A percentile compares a stretch with the other conserved stretches of the same genome.
These are phyloP conservation scores for Nectriaceae sp. DNA, from an alignment of 2,329 filamentous ascomycete species.

Conservation along the genomic window DNA sequence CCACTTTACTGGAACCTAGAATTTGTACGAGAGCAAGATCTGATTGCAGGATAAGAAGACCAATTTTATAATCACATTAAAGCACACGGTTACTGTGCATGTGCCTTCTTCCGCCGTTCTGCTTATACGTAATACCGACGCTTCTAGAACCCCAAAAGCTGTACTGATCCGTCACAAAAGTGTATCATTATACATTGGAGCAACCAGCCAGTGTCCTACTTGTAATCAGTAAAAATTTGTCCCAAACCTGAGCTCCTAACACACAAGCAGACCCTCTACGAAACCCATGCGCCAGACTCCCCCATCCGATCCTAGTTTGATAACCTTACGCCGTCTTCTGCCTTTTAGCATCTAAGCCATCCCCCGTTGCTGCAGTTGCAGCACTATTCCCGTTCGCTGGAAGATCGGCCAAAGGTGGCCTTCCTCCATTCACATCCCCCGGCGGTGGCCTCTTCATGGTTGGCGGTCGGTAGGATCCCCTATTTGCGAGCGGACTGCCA, in stretches of 20 bases:
- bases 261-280: constrained; percentile 1
- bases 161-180: no score
- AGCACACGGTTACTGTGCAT: no score
- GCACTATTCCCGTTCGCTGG: constrained; percentile 43
- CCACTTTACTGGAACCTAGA: no score
- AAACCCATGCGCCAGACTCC: constrained; percentile 19
- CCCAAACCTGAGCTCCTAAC: not conserved
- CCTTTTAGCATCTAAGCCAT: constrained; percentile 51
- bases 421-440: constrained; percentile 24
- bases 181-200: no score
- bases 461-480: constrained; percentile 59
- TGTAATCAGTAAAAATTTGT: no score
- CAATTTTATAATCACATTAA: no score
- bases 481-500: constrained; percentile 59
- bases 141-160: no score
- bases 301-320: constrained; percentile 4
- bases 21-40: no score
- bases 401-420: constrained; percentile 53
- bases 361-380: constrained; percentile 20
- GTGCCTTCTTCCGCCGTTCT: no score
- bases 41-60: no score
- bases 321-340: constrained; percentile 45
- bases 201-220: no score
- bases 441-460: constrained; percentile 58
- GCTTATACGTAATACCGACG: no score